A percentile compares a stretch with the other conserved stretches of the same genome.
These are phyloP conservation scores for Isabelozyma pseudorhagii DNA, from an alignment of 805 yeast species.

Conservation along the genomic window DNA sequence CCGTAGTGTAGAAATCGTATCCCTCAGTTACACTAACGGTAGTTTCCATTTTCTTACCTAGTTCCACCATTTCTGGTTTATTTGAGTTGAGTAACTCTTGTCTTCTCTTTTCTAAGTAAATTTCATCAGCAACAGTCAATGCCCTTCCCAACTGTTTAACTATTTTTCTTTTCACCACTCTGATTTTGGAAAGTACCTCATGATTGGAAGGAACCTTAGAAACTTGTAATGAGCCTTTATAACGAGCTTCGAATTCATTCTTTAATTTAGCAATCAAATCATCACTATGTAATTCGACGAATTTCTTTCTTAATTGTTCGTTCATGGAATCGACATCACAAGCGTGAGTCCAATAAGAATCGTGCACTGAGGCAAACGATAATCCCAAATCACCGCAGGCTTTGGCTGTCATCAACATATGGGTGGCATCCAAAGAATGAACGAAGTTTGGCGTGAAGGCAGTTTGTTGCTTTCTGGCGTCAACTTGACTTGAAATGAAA, in stretches of 20 bases:
- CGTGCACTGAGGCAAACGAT: conserved; percentile 92
- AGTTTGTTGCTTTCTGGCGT: conserved; percentile 82
- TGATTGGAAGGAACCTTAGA: conserved; percentile 51
- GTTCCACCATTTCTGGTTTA: conserved; percentile 44
- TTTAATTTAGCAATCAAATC: conserved; percentile 69
- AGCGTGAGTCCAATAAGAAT: conserved; percentile 98
- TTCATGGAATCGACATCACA: conserved; percentile 75
- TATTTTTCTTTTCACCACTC: conserved; percentile 46
- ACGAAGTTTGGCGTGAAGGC: conserved; percentile 96
- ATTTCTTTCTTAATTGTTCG: conserved; percentile 66
- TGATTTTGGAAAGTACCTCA: conserved; percentile 49
- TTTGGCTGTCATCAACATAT: conserved; percentile 86
- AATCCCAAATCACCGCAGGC: conserved; percentile 65
- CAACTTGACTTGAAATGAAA: conserved; percentile 76
- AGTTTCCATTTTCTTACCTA: conserved; percentile 60
- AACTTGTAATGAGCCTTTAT: conserved; percentile 64
- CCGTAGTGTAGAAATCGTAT: conserved; percentile 21
- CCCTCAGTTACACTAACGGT: conserved; percentile 58
- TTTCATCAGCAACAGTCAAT: conserved; percentile 68
- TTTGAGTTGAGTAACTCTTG: conserved; percentile 50
- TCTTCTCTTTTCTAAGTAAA: conserved; percentile 66
- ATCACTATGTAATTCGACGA: conserved; percentile 71
- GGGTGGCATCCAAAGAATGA: conserved; percentile 95
- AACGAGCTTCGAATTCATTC: conserved; percentile 78
- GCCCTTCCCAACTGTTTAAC: conserved; percentile 50